Base-by-base conservation (phyloP, 2,329 filamentous ascomycete genomes). In the Westerdykella ornata region DNA sequence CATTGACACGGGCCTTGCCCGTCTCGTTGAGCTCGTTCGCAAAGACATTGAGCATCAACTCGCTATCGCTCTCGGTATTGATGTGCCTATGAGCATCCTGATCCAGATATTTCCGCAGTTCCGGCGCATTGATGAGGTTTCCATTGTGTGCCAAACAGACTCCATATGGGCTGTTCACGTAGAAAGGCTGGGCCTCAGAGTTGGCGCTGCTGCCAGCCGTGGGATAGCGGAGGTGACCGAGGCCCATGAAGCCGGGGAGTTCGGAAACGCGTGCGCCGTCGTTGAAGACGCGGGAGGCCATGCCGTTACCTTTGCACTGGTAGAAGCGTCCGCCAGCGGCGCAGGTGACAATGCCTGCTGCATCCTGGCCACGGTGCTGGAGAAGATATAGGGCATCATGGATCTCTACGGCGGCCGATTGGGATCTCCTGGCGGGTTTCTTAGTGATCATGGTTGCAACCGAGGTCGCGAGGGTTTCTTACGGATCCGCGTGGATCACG, bases 181-280 rank as follows among this genome's bases (percentile, higher is more conserved):
- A 95, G 67, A 96, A 94, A 0, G 89, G 89, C 67, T 95, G 88
- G 9, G 87, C 86, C 68, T 95, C 88, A 6, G 87, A 82, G 58
- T 87, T 90, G 44, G 80, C 80, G 52, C 83, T 85, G 63, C 82
- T 92, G 43, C 89, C 89, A 11, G 85, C 85, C 6, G 89, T 96
- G 9, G 89, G 89, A 67, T 96, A 96, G 63, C 89, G 76, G 53
- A 96, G 68, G 66, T 96, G 89, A 32, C 80, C 84, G 45, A 95
- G 75, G 47, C 87, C 88, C 84, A 92, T 89, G 67, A 80, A 90
- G 26, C 88, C 88, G 11, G 87, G 84, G 38, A 92, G 75, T 57
- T 88, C 81, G 37, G 77, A 71, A 31, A 89, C 74, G 47, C 84
- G 78, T 44, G 79, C 76, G 51, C 87, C 88, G 49, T 94, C 85